These are phyloP conservation scores for Pholiota microspora DNA, from an alignment of 768 basidiomycete genomes.

Conservation along the genomic window DNA sequence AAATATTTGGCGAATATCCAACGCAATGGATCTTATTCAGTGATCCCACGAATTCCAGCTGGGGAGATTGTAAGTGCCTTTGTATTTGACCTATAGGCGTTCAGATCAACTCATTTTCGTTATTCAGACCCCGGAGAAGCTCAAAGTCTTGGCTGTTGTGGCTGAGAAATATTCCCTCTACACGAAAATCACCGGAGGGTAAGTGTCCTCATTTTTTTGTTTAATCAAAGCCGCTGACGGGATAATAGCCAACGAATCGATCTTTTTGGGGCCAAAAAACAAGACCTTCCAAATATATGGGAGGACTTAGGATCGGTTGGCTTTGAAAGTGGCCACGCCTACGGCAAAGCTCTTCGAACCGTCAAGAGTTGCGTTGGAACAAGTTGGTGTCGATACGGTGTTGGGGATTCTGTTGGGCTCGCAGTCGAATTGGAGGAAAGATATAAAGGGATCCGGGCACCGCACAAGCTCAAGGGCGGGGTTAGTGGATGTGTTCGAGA, in stretches of 20 bases:
- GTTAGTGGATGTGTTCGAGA: constrained; percentile 74
- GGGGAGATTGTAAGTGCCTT: constrained; percentile 46
- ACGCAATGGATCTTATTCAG: constrained; percentile 67
- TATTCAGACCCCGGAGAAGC: constrained; percentile 52
- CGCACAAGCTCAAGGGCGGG: constrained; percentile 78
- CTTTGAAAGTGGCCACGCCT: constrained; percentile 76
- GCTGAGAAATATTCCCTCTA: constrained; percentile 69
- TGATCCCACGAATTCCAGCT: constrained; percentile 68
- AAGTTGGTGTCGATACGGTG: constrained; percentile 64
- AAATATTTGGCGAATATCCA: constrained; percentile 72
- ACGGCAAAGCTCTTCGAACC: constrained; percentile 67
- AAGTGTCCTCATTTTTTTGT: background rate
- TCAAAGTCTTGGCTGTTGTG: constrained; percentile 62
- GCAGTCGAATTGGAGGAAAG: constrained; percentile 71
- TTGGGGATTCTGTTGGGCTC: constrained; percentile 74
- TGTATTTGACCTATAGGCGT: background rate
- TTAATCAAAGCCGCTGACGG: constrained; percentile 15
- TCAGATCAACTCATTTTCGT: background rate
- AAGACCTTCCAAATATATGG: constrained; percentile 69
- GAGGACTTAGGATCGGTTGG: constrained; percentile 61
- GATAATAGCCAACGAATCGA: constrained; percentile 58
- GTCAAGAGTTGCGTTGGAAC: constrained; percentile 81
- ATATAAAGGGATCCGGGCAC: constrained; percentile 65
- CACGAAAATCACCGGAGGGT: constrained; percentile 40
- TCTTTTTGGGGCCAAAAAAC: constrained; percentile 68